Conservation (phyloP, 441 rosid species). For the Breynia disticha region DNA sequence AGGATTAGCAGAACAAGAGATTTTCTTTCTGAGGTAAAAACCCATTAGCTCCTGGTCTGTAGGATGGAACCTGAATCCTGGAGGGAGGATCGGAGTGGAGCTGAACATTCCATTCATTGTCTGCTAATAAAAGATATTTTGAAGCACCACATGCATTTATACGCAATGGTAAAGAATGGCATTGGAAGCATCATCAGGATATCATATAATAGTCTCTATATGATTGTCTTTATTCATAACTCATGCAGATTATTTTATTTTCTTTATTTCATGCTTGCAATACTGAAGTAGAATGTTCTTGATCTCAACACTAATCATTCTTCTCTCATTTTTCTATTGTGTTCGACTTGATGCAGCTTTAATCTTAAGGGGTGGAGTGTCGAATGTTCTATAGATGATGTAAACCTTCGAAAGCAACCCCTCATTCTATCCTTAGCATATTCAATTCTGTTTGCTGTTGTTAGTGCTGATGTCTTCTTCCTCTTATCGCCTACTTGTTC, state of each 20-base stretch:
- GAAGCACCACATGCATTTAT: not conserved
- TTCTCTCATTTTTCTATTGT: too few species aligned
- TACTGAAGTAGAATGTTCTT: not conserved
- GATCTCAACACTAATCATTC: too few species aligned
- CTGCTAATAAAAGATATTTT: not conserved
- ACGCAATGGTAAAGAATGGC: not conserved
- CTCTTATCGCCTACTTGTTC: not conserved
- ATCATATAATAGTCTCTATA: not conserved
- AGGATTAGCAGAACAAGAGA: slow-evolving; percentile 10
- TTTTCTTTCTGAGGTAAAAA: slow-evolving; percentile 23
- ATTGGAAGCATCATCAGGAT: not conserved
- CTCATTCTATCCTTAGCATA: not conserved
- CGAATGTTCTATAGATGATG: not conserved
- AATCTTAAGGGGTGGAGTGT: too few species aligned
- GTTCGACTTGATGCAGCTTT: too few species aligned
- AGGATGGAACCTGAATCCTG: slow-evolving; percentile 34
- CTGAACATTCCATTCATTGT: slow-evolving; percentile 6
- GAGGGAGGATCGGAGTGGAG: slow-evolving; percentile 13
- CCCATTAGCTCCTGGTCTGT: slow-evolving; percentile 32
- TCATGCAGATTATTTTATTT: not conserved
- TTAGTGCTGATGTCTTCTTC: not conserved
- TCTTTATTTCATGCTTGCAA: slow-evolving; percentile 1
- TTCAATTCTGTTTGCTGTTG: too few species aligned
- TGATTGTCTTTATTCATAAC: not conserved
- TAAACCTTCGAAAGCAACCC: not conserved